Base-by-base conservation (phyloP, 495 filamentous ascomycete genomes). In the Tirmania nivea region DNA sequence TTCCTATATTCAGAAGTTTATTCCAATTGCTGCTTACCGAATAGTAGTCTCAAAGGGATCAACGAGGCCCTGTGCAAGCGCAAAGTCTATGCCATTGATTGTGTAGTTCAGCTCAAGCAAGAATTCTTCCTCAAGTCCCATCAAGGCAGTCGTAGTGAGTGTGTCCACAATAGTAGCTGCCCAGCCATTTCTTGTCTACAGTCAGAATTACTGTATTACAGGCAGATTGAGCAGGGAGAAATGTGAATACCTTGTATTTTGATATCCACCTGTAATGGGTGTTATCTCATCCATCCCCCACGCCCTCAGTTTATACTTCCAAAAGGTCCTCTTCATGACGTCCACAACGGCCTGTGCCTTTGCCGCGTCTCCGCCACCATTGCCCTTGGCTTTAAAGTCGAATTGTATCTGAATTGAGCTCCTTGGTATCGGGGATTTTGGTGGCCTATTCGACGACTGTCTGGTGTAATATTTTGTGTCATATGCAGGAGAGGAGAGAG, bases 361-460 rank as follows among this genome's bases (percentile, higher is more conserved):
- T 36, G 70, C 72, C 1, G 68, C 69, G 60, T 79, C 73, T 56
- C 75, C 76, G 0, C 73, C 73, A 3, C 70, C 70, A 6, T 69
- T 42, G 21, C 59, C 56, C 42, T 57, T 53, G 20, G 35, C 48
- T 34, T 55, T 55, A 52, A 65, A 65, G 35, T 49, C 45, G 35
- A 59, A 65, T 42, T 65, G 62, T 2, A 65, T 16, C 3, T 45
- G 39, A 19, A 14, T 19, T 19, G 12, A 14, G 39, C 14, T 19
- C 39, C 12, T 14, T 19, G 39, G 39, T 14, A 14, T 19, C 3
- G 1, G 3, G 12, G 12, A 19, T 19, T 45, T 45, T 45, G 17
- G 14, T 14, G 39, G 39, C 39, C 12, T 19, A 45, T 45, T 14
- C 39, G 5, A 14, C 8, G 12, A 19, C 4, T 19, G 12, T 19